Conservation (phyloP, 352 stramenopile species). For the Blastocystis sp. region DNA sequence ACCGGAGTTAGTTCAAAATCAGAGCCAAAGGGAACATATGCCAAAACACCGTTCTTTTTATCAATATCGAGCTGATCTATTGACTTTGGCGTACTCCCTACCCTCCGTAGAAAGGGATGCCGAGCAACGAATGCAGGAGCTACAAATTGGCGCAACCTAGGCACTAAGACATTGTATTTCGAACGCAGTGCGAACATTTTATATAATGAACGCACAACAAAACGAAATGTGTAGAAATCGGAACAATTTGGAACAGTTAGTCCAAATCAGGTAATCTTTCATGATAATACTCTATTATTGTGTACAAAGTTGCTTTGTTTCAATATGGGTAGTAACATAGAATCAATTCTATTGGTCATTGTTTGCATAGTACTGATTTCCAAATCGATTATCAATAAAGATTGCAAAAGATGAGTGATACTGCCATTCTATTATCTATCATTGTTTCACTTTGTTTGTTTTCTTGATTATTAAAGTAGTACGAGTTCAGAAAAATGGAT, state of each 20-base stretch:
- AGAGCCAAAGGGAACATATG: conserved; percentile 18
- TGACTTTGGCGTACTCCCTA: not conserved
- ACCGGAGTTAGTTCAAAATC: conserved; percentile 38
- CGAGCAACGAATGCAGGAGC: not conserved
- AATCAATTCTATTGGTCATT: too few species aligned
- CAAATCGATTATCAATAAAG: too few species aligned
- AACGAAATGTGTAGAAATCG: not conserved
- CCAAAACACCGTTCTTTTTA: conserved; percentile 53
- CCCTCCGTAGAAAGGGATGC: not conserved
- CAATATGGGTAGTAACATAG: too few species aligned
- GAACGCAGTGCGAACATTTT: not conserved
- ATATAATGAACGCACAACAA: not conserved
- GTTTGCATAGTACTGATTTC: too few species aligned
- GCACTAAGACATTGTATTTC: not conserved
- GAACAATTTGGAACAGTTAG: not conserved
- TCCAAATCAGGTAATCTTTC: too few species aligned
- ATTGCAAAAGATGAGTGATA: too few species aligned
- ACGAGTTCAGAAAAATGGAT: too few species aligned
- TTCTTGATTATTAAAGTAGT: too few species aligned
- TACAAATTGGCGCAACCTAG: not conserved
- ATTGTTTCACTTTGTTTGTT: too few species aligned
- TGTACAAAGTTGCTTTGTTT: too few species aligned
- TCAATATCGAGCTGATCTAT: conserved; percentile 50
- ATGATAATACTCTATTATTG: too few species aligned
- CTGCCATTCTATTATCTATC: too few species aligned